Evolutionary conservation across 1,139 yeast genomes (phyloP), one percentile per base, ranked within the genome.

Genomic region (Pichiaceae sp.): DNA sequence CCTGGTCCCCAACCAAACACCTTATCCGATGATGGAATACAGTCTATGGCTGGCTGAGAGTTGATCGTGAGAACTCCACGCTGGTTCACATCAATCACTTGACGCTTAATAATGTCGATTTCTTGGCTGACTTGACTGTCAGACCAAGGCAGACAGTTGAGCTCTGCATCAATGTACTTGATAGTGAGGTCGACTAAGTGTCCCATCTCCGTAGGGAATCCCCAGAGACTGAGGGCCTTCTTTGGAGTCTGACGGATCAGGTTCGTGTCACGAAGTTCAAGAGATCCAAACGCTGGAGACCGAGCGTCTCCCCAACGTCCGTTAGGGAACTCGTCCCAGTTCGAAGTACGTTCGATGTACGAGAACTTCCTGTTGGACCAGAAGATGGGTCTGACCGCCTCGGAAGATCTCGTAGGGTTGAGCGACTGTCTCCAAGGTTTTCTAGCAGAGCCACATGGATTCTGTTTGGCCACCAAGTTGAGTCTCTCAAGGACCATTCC

Each of bases 271-370:
- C 82, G 75, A 40, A 80, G 66, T 55, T 80, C 89, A 44, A 82
- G 70, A 49, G 86, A 95, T 59, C 97, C 97, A 60, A 83, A 91
- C 0, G 98, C 91, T 4, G 98, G 98, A 27, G 96, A 87, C 48
- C 93, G 71, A 0, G 97, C 86, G 60, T 93, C 96, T 56, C 98
- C 96, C 62, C 87, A 91, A 62, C 98, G 74, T 48, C 98, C 98
- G 56, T 91, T 91, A 18, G 97, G 95, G 59, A 86, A 91, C 54
- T 91, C 98, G 63, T 91, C 98, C 98, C 98, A 91, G 40, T 84
- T 83, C 27, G 94, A 78, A 16, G 97, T 91, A 59, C 98, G 74
- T 31, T 87, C 74, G 44, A 87, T 78, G 57, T 89, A 91, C 17
- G 95, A 80, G 59, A 83, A 84, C 56, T 89, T 89, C 64, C 96